Evolutionary conservation across 352 stramenopile species (phyloP), one percentile per base, ranked within the genome.

Genomic region (Phytophthora multivora): DNA sequence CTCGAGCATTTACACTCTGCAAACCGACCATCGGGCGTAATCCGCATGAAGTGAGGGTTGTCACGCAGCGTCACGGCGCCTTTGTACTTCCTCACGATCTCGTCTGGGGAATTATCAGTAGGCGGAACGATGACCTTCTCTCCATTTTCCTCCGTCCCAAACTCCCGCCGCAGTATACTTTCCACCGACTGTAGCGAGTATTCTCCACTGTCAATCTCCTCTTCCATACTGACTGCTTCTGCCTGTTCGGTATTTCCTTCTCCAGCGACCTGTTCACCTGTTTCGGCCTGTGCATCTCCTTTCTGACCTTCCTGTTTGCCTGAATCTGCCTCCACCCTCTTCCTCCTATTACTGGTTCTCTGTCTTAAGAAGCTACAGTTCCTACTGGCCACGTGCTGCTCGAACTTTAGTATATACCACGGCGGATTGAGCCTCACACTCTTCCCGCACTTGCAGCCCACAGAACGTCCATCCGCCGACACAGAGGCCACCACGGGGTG

Each of bases 331-430:
- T 60, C 57, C 15, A 15, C 39, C 9, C 45, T 36, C 39, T 68
- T 73, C n/a, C 49, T 60, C 58, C 64, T 70, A 23, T 40, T 65
- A 13, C 40, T 59, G 1, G 54, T 16, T 28, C 38, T 79, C 26
- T 79, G 68, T 15, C 81, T 74, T 4, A 93, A 66, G 47, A 89
- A 89, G 6, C 77, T 78, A 69, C 83, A 94, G 52, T 92, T 94
- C 31, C 86, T 73, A 51, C 86, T 94, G 16, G 84, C 80, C n/a
- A 91, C 68, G 50, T 94, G 86, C 71, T 94, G 86, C 64, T 94
- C 86, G 33, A 86, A 94, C 63, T 94, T 94, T 42, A 90, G 68
- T 47, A 94, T 90, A 54, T 94, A 94, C 86, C 86, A 94, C 26
- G 86, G 78, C 30, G 86, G 86, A 21, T 94, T 94, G 13, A 94